These are phyloP conservation scores for Micractinium sp. DNA, from an alignment of 139 green algal genomes.

Conservation along the genomic window DNA sequence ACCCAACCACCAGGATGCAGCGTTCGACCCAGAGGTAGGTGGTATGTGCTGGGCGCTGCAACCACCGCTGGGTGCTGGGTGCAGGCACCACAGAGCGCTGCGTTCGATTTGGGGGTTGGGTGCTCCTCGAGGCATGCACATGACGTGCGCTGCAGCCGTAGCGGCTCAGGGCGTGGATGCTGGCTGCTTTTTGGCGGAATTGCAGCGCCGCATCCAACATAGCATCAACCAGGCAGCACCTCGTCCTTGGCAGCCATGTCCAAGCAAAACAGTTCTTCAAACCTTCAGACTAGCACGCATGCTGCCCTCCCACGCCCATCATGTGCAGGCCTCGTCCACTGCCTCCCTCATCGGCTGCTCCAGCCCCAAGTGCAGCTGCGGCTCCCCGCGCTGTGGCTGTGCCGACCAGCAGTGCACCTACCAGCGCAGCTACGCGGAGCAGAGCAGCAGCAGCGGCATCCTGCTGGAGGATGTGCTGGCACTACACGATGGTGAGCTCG, in stretches of 20 bases:
- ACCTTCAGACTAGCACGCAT: no score
- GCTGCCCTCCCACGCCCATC: not conserved
- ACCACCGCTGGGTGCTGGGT: no score
- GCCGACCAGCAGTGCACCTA: conserved; percentile 78
- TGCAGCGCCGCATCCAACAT: no score
- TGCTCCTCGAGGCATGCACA: no score
- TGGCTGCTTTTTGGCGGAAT: no score
- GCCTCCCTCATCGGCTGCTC: conserved; percentile 66
- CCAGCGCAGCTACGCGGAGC: conserved; percentile 81
- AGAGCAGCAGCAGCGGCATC: conserved; percentile 81
- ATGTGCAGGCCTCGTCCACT: conserved; percentile 53
- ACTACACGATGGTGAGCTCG: conserved; percentile 46
- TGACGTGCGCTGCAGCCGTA: not conserved
- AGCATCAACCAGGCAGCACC: no score
- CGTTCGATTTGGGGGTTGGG: no score
- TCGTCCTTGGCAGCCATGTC: no score
- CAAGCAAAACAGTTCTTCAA: no score
- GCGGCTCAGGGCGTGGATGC: no score
- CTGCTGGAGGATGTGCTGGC: conserved; percentile 73
- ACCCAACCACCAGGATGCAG: conserved; percentile 70
- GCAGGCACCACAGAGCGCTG: no score
- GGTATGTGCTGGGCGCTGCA: no score
- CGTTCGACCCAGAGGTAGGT: conserved; percentile 68
- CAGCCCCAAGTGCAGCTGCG: conserved; percentile 73
- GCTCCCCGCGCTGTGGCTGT: conserved; percentile 73